Conservation (phyloP, 2,329 filamentous ascomycete genomes). For the Calonectria honghensis region DNA sequence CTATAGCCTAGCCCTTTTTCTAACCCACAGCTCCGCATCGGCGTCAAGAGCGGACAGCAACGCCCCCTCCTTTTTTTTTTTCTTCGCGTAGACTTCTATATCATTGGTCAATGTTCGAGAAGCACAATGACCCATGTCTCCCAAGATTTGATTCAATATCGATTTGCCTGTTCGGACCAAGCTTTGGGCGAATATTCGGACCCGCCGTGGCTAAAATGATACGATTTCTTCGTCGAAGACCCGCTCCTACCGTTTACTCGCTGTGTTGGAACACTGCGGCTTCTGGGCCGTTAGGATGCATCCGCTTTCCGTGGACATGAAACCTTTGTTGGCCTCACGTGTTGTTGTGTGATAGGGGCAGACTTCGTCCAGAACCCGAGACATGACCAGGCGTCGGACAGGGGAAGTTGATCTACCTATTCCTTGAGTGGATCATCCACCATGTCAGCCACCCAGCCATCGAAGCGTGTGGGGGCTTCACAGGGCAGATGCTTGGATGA, state of each 20-base stretch:
- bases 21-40: slow-evolving; percentile 45
- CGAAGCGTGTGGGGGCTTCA: slow-evolving; percentile 47
- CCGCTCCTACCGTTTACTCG: slow-evolving; percentile 37
- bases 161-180: slow-evolving; percentile 33
- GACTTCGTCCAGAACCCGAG: slow-evolving; percentile 49
- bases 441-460: slow-evolving; percentile 48
- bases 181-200: slow-evolving; percentile 45
- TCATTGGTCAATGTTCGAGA: slow-evolving; percentile 54
- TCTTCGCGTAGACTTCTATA: slow-evolving; percentile 56
- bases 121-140: slow-evolving; percentile 48
- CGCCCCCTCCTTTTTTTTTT: slow-evolving; percentile 47
- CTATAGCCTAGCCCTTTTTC: slow-evolving; percentile 41
- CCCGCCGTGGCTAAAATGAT: slow-evolving; percentile 44
- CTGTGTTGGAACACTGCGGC: slow-evolving; percentile 46
- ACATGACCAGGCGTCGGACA: slow-evolving; percentile 52
- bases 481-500: slow-evolving; percentile 49
- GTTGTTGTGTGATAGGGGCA: slow-evolving; percentile 52
- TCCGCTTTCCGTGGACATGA: slow-evolving; percentile 53
- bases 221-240: slow-evolving; percentile 39
- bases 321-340: slow-evolving; percentile 54
- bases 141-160: slow-evolving; percentile 40
- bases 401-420: slow-evolving; percentile 48
- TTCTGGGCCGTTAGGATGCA: slow-evolving; percentile 51
- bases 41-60: slow-evolving; percentile 43
- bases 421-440: slow-evolving; percentile 43